Evolutionary conservation across 2,329 filamentous ascomycete species (phyloP), one percentile per base, ranked within the genome.

Genomic region (Penicillium sumatraense): DNA sequence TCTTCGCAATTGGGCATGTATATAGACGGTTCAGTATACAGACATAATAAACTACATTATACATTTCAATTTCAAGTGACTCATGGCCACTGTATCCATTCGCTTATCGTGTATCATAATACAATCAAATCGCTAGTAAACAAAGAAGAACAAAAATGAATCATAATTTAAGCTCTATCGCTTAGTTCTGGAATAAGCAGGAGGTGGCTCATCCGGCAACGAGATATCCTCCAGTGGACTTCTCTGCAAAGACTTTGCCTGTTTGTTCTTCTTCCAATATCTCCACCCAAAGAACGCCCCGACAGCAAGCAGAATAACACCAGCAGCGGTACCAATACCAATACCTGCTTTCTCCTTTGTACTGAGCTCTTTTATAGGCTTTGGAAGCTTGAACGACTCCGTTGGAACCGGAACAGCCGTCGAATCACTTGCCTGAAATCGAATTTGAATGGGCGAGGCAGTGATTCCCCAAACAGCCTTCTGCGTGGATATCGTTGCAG

Each of bases 391-490:
- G 5, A 54, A 38, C 2, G 55, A 54, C 5, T 45, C 45, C 1
- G 50, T 48, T 9, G 51, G 33, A 23, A 57, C 49, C 20, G 54
- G 54, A 10, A 57, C 49, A 40, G 41, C n/a, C 2, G 40, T 46
- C 0, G 61, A 63, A 26, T 63, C 54, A 14, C 53, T 40, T 1
- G 54, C 55, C 23, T 36, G 49, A 44, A 60, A 63, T 1, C 55
- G 59, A 18, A 62, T 58, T 23, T 62, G 59, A 27, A 63, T 59
- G 1, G 53, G 48, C 6, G 57, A 57, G 2, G 53, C 59, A 20
- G 53, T 59, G 3, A 60, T 47, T 1, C 29, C 57, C 29, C 51
- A 51, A 8, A 45, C 40, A 0, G 41, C 53, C 7, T 29, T 50
- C 13, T 46, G 48, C 8, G 38, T 51, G 3, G 59, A 59, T 2